Conservation (phyloP, 108 stramenopile species). For the Skeletonema menzelii region DNA sequence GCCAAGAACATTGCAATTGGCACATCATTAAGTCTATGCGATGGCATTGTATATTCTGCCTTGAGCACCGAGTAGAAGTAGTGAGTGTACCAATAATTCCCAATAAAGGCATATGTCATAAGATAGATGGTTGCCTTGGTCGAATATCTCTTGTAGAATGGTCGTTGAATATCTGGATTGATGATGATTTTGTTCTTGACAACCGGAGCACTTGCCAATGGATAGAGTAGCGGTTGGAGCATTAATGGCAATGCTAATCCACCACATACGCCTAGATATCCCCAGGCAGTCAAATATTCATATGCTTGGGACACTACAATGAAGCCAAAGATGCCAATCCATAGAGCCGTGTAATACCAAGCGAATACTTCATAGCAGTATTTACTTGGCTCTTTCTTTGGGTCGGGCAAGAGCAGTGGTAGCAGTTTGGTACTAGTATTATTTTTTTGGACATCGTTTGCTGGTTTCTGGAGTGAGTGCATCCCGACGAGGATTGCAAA, state of each 20-base stretch:
- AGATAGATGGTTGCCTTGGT: conserved; percentile 94
- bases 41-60: conserved; percentile 94
- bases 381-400: conserved; percentile 67
- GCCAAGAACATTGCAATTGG: conserved; percentile 93
- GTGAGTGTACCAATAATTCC: conserved; percentile 97
- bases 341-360: conserved; percentile 76
- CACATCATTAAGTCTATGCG: conserved; percentile 95
- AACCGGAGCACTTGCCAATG: conserved; percentile 46
- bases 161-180: conserved; percentile 71
- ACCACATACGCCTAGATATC: conserved; percentile 73
- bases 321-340: conserved; percentile 78
- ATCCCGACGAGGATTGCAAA: conserved; percentile 66
- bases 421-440: conserved; percentile 5
- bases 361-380: conserved; percentile 80
- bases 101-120: conserved; percentile 93
- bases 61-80: conserved; percentile 97
- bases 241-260: conserved; percentile 82
- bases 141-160: conserved; percentile 75
- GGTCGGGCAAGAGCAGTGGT: conserved; percentile 47
- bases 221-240: conserved; percentile 82
- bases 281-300: conserved; percentile 76
- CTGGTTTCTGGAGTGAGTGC: conserved; percentile 52
- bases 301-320: conserved; percentile 84
- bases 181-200: conserved; percentile 12
- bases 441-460: background rate